Conservation (phyloP, 345 rosid genomes). For the Laguncularia racemosa region DNA sequence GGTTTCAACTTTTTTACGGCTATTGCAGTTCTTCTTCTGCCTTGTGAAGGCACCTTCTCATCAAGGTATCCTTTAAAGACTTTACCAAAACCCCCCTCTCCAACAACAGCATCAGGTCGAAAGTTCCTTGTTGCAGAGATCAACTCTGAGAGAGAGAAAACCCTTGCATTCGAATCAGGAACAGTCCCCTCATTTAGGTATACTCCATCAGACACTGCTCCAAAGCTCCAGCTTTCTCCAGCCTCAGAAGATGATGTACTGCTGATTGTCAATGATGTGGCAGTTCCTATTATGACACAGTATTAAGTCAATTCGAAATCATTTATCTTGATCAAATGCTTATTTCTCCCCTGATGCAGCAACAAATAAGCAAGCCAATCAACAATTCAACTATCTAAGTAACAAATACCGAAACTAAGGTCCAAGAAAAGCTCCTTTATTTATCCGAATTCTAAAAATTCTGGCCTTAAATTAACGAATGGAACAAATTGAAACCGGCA, state of each 20-base stretch:
- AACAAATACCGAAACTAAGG: no score
- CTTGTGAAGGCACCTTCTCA: background rate
- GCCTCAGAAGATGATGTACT: slow-evolving; percentile 13
- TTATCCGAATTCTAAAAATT: no score
- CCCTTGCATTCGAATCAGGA: background rate
- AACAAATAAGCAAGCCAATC: background rate
- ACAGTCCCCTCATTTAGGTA: slow-evolving; percentile 5
- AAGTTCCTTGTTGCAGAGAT: slow-evolving; percentile 9
- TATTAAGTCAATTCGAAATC: background rate
- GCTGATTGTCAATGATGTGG: slow-evolving; percentile 14
- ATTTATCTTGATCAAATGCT: background rate
- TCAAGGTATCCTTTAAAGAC: slow-evolving; percentile 16
- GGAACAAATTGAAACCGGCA: no score
- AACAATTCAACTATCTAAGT: no score
- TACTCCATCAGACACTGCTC: slow-evolving; percentile 1
- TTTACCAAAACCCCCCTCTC: slow-evolving; percentile 14
- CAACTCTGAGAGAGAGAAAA: slow-evolving; percentile 7
- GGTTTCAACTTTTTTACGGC: slow-evolving; percentile 9
- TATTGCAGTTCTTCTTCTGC: background rate
- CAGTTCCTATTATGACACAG: slow-evolving; percentile 8
- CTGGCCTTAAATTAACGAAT: no score
- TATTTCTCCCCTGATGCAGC: no score
- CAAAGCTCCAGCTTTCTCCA: slow-evolving; percentile 11
- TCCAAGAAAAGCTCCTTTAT: no score
- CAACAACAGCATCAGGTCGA: background rate